Evolutionary conservation across 352 stramenopile genomes (phyloP), one percentile per base, ranked within the genome.

Genomic region (Phytophthora constricta): DNA sequence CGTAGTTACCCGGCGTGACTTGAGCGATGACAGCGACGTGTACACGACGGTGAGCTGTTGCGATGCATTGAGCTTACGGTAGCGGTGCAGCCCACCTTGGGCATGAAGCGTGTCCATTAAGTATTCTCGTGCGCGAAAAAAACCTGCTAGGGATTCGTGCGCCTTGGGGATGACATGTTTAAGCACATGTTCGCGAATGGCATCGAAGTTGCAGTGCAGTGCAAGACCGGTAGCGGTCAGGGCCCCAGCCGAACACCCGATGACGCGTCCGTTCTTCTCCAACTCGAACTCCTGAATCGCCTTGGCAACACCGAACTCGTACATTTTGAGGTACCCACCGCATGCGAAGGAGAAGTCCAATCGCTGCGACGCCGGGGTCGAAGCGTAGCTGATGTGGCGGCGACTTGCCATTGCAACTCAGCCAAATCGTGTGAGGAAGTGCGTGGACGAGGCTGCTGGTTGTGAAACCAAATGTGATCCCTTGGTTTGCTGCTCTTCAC

Each of bases 311-410:
- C 90, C 90, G 45, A 97, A 96, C 19, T 91, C 68, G 70, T 96
- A 96, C 82, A 90, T 91, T 68, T 96, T 96, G 63, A 97, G 86
- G 83, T 84, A 97, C 0, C 90, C 90, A 23, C 84, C 87, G 53
- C 87, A 95, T 1, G 86, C 85, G 68, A 97, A 97, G 64, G 87
- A 96, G 75, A 92, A 93, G 67, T 67, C 66, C 46, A 56, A 65
- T 51, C 45, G 23, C 11, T 41, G 50, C 7, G 42, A 25, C 25
- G 20, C 41, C 11, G 27, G 43, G 51, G 10, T 47, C 19, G 46
- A 7, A 51, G 31, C 34, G 20, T 23, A 48, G 51, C 37, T 61
- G 34, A 13, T 14, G 42, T 59, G 62, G 37, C 43, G 50, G 45
- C 25, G 42, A 34, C 26, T 37, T 42, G 17, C 41, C 58, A 68